Evolutionary conservation across 177 flowering plant species (phyloP).

Genomic region (Vitis hybrid): DNA sequence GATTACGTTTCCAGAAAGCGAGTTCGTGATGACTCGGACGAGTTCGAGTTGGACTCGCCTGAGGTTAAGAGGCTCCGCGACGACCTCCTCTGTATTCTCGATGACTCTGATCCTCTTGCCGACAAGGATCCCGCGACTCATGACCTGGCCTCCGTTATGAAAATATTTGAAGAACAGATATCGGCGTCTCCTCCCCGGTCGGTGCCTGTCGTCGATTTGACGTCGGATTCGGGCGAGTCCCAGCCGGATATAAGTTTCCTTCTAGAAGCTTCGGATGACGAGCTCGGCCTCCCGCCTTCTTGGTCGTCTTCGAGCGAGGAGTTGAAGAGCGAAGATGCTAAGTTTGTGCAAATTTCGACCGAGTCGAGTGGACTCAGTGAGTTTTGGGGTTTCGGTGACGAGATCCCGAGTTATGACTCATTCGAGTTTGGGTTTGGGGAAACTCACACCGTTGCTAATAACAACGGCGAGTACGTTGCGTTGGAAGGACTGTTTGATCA

Average conservation of each 20-base stretch:
- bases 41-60: conserved; percentile 34
- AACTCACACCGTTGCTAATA: not conserved
- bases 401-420: conserved; percentile 43
- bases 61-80: conserved; percentile 60
- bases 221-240: conserved; percentile 45
- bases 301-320: conserved; percentile 16
- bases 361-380: conserved; percentile 43
- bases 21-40: conserved; percentile 49
- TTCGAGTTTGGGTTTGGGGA: conserved; percentile 36
- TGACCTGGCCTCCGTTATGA: conserved; percentile 69
- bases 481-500: conserved; percentile 67
- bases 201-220: conserved; percentile 17
- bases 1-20: conserved; percentile 35
- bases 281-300: conserved; percentile 83
- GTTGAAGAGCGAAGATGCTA: conserved; percentile 10
- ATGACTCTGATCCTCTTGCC: conserved; percentile 37
- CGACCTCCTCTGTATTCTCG: conserved; percentile 48
- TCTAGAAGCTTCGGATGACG: conserved; percentile 82
- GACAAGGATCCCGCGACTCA: conserved; percentile 18
- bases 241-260: conserved; percentile 70
- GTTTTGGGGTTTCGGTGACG: conserved; percentile 66
- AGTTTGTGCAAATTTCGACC: conserved; percentile 18
- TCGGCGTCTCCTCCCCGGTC: conserved; percentile 14
- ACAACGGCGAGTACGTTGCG: conserved; percentile 37
- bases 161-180: conserved; percentile 65